Evolutionary conservation across 2,329 filamentous ascomycete genomes (phyloP), one percentile per base, ranked within the genome.

Genomic region (Akanthomyces dipterigenus): DNA sequence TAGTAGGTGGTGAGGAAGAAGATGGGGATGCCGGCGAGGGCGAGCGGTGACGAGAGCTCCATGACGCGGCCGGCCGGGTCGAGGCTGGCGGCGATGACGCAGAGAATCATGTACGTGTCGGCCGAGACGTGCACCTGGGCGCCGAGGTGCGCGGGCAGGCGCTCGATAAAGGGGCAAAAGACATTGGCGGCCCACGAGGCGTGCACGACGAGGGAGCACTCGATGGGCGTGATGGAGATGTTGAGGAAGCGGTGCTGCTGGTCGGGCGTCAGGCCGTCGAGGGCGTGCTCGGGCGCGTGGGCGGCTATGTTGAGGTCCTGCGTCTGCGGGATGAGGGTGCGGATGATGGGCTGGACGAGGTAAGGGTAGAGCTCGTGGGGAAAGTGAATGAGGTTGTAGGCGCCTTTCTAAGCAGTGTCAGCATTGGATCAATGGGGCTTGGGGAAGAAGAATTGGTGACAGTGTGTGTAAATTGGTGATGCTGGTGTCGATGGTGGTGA

Each of bases 1-100:
- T 96, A 98, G 76, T 98, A 99, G 36, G 92, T 97, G 3, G 93
- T 97, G 73, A 97, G 96, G 82, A 98, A 98, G 80, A 98, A 97
- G 70, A 99, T 96, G 58, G 93, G 90, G 57, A 98, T 95, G 67
- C 91, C 91, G 55, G 93, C 93, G 71, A 97, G 82, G 31, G 95
- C 93, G 36, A 98, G 81, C 5, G 93, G 95, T 58, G 88, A 93
- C 8, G 93, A 97, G 64, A 99, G 76, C 70, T 98, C 93, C 68
- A 97, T 84, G 7, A 99, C 93, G 61, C 93, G 85, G 67, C 93
- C 91, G 7, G 92, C 93, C 11, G 93, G 93, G 71, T 97, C 93
- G 67, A 96, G 87, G 8, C 93, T 92, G 67, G 93, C 89, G 65
- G 90, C 92, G 64, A 91, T 91, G 63, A 99, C 91, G 64, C 92